Evolutionary conservation across 2,329 filamentous ascomycete species (phyloP), one percentile per base, ranked within the genome.

Genomic region (Fusarium xyrophilum): DNA sequence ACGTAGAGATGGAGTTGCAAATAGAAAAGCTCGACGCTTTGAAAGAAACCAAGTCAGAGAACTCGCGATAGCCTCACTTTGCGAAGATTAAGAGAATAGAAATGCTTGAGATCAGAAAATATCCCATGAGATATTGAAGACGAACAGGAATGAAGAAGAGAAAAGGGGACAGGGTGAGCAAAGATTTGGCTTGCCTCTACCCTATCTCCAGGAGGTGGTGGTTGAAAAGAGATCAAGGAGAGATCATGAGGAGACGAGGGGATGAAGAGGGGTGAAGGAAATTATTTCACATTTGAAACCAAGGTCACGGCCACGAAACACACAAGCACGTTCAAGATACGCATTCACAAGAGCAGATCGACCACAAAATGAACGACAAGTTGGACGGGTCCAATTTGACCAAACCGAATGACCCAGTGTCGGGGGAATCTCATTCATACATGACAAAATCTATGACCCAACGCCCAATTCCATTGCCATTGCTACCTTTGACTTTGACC

Each of bases 341-440:
- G 42, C 44, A 48, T 69, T 67, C 70, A 71, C 68, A 28, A 15
- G 3, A 28, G 33, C 57, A 52, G 43, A 65, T 65, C 48, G 48
- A 58, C 51, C 56, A 43, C 48, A 38, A 47, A 52, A 56, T 65
- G 62, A 68, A 68, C 56, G 67, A 72, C 68, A 67, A 66, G 58
- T 64, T 72, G 73, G 75, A 75, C 74, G 70, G 74, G 75, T 76
- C 71, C 54, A 70, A 72, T 73, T 77, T 76, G 73, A 74, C 71
- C 70, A 76, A 75, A 78, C 75, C 73, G 76, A 78, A 78, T 77
- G 77, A 74, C 76, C 77, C 76, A 76, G 73, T 70, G 58, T 72
- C 74, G 68, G 76, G 77, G 77, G 69, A 75, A 78, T 78, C 74
- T 79, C 77, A 79, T 79, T 79, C 77, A 79, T 79, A 78, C 76